Conservation (phyloP, 1,139 yeast species). For the Lodderomyces elongisporus region DNA sequence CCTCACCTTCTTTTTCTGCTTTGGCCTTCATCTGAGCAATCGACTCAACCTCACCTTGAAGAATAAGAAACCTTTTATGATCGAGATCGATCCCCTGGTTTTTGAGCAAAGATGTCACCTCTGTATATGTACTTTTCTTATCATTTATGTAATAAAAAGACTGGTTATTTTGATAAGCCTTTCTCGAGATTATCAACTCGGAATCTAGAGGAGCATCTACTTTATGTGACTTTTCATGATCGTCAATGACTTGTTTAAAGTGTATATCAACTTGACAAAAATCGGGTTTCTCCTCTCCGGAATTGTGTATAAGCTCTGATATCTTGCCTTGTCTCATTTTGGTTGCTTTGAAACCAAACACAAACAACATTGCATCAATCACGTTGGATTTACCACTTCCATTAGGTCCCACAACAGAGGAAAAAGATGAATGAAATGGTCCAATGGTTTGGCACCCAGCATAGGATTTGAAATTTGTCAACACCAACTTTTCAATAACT, state of each 20-base stretch:
- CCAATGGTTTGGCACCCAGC: conserved; percentile 95
- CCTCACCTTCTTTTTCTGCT: conserved; percentile 83
- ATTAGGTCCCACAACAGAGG: conserved; percentile 99
- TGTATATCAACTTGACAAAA: conserved; percentile 93
- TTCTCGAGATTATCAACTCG: conserved; percentile 68
- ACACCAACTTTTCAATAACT: conserved; percentile 66
- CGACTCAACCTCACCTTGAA: conserved; percentile 98
- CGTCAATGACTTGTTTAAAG: conserved; percentile 74
- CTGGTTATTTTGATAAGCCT: conserved; percentile 69
- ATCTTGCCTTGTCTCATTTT: conserved; percentile 96
- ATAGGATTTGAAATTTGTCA: conserved; percentile 89
- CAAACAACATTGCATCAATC: conserved; percentile 91
- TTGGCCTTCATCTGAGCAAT: conserved; percentile 98
- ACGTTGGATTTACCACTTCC: conserved; percentile 98
- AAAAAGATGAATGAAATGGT: conserved; percentile 88
- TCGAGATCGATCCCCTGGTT: conserved; percentile 92
- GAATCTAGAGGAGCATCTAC: conserved; percentile 39
- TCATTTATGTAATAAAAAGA: conserved; percentile 78
- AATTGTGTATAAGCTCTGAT: conserved; percentile 85
- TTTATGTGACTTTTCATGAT: no score
- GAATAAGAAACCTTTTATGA: conserved; percentile 87
- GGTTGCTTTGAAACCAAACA: conserved; percentile 93
- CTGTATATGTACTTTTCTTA: conserved; percentile 65
- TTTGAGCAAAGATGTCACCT: conserved; percentile 69
- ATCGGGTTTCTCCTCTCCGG: conserved; percentile 54